phyloP scores from a whole-genome alignment of 2,329 filamentous ascomycete species.

The Trichoderma afroharzianum region DNA sequence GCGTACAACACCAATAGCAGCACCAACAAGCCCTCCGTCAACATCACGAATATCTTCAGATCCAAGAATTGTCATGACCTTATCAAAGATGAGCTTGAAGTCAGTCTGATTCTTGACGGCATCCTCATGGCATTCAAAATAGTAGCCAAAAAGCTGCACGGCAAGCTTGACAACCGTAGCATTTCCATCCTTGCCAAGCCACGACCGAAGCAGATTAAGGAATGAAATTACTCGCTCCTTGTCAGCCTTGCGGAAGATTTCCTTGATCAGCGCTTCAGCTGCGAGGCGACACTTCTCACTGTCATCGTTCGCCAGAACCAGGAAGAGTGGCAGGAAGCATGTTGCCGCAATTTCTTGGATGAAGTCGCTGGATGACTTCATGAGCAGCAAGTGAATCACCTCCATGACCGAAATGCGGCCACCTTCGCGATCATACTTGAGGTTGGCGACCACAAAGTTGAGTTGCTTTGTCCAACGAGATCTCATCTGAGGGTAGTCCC shows the following conservation, averaged over 20 bases:
- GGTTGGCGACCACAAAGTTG: slow-evolving; percentile 81
- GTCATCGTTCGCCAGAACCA: slow-evolving; percentile 85
- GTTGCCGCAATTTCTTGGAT: slow-evolving; percentile 77
- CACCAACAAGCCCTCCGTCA: slow-evolving; percentile 71
- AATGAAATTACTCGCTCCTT: slow-evolving; percentile 68
- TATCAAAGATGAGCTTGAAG: slow-evolving; percentile 57
- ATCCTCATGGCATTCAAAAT: slow-evolving; percentile 67
- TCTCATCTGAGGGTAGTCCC: slow-evolving; percentile 91
- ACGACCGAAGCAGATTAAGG: slow-evolving; percentile 65
- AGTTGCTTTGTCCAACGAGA: slow-evolving; percentile 86
- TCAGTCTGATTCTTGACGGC: slow-evolving; percentile 63
- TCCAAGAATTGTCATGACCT: slow-evolving; percentile 50
- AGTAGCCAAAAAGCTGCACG: slow-evolving; percentile 77
- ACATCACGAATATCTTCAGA: slow-evolving; percentile 50
- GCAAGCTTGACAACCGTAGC: slow-evolving; percentile 66
- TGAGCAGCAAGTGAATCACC: slow-evolving; percentile 78
- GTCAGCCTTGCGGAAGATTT: slow-evolving; percentile 75
- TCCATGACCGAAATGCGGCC: slow-evolving; percentile 93
- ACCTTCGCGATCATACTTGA: slow-evolving; percentile 84
- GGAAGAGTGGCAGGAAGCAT: slow-evolving; percentile 81
- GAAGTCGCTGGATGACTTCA: slow-evolving; percentile 77
- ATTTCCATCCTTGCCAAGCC: slow-evolving; percentile 74
- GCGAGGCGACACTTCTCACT: slow-evolving; percentile 80
- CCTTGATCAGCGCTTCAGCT: slow-evolving; percentile 74
- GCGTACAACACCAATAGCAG: slow-evolving; percentile 65